phyloP scores from a whole-genome alignment of 345 rosid species.

The Camelina sativa region DNA sequence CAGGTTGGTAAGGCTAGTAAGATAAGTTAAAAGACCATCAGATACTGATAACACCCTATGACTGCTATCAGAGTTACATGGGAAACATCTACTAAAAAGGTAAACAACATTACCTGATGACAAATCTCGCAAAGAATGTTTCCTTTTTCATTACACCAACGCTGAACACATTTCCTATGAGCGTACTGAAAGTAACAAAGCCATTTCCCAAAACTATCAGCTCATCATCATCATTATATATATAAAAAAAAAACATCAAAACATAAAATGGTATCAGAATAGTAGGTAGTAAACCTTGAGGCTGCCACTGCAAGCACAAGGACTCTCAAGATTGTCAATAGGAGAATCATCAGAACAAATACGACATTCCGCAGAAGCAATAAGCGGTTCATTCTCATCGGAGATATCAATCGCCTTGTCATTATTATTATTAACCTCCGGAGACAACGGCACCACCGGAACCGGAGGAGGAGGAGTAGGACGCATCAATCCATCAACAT shows the following conservation, averaged over 20 bases:
- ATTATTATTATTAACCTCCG: conserved; percentile 32
- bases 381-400: conserved; percentile 64
- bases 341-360: conserved; percentile 95
- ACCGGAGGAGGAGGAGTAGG: conserved; percentile 9
- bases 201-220: background rate
- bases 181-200: conserved; percentile 60
- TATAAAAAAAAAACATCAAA: background rate
- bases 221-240: background rate
- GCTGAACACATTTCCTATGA: conserved; percentile 90
- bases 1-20: conserved; percentile 75
- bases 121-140: conserved; percentile 87
- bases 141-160: conserved; percentile 97
- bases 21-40: conserved; percentile 20
- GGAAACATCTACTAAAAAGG: background rate
- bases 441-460: conserved; percentile 26
- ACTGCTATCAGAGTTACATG: background rate
- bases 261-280: background rate
- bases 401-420: conserved; percentile 44
- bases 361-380: conserved; percentile 79
- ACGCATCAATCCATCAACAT: conserved; percentile 60
- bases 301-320: conserved; percentile 91
- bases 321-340: conserved; percentile 68
- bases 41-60: background rate
- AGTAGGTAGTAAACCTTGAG: conserved; percentile 60
- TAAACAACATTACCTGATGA: conserved; percentile 73